Conservation (phyloP, 495 filamentous ascomycete species). For the Darksidea phi region DNA sequence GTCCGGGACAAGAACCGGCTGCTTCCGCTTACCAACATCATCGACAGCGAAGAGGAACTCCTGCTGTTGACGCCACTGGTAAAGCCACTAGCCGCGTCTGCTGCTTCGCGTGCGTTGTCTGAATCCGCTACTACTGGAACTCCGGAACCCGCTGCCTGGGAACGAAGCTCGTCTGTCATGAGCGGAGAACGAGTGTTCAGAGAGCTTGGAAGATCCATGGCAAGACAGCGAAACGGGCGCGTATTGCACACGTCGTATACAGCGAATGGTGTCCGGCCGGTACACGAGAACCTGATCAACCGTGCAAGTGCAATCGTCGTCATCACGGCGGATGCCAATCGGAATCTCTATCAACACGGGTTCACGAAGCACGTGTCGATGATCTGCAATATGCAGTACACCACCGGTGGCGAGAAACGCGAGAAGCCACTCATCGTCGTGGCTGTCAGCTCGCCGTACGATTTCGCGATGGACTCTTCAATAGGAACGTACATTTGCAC, state of each 20-base stretch:
- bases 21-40: conserved; percentile 70
- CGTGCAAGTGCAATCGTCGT: conserved; percentile 81
- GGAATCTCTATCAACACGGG: conserved; percentile 84
- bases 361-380: conserved; percentile 93
- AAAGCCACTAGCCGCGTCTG: conserved; percentile 81
- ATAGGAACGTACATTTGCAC: conserved; percentile 90
- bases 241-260: conserved; percentile 90
- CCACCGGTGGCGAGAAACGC: conserved; percentile 53
- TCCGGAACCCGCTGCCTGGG: conserved; percentile 57
- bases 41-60: conserved; percentile 80
- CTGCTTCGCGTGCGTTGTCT: conserved; percentile 58
- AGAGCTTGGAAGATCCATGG: conserved; percentile 76
- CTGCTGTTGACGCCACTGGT: conserved; percentile 80
- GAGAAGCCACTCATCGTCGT: conserved; percentile 76
- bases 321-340: conserved; percentile 84
- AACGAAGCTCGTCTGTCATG: conserved; percentile 66
- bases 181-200: conserved; percentile 85
- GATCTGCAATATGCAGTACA: conserved; percentile 75
- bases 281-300: conserved; percentile 87
- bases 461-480: conserved; percentile 86
- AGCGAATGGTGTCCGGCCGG: conserved; percentile 79
- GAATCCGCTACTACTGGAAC: conserved; percentile 43
- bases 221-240: conserved; percentile 75
- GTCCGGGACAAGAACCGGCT: conserved; percentile 78
- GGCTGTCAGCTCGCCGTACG: conserved; percentile 88